Conservation (phyloP, 139 green algal genomes). For the Diplosphaera chodatii region DNA sequence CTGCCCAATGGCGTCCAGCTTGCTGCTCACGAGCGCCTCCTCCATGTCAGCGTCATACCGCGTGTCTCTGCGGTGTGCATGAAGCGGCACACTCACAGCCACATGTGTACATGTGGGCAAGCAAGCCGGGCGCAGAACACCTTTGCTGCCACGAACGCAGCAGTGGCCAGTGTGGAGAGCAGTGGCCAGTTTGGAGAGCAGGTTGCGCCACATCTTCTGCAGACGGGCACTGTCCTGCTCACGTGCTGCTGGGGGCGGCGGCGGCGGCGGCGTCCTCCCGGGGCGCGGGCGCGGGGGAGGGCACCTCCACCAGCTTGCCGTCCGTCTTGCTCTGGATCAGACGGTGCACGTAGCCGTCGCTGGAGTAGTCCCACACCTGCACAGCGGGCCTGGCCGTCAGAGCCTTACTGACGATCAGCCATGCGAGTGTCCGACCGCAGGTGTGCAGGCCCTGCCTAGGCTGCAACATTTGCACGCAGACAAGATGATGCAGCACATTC, state of each 20-base stretch:
- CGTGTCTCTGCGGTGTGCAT: background rate
- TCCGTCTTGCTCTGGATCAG: conserved; percentile 88
- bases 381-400: too few relatives aligned
- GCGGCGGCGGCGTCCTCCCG: background rate
- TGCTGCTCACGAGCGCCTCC: conserved; percentile 64
- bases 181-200: too few relatives aligned
- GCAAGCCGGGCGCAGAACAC: too few relatives aligned
- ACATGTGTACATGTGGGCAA: too few relatives aligned
- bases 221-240: background rate
- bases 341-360: conserved; percentile 93
- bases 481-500: too few relatives aligned
- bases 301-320: conserved; percentile 91
- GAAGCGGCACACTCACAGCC: too few relatives aligned
- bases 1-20: conserved; percentile 61
- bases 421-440: too few relatives aligned
- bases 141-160: too few relatives aligned
- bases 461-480: too few relatives aligned
- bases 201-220: background rate
- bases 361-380: conserved; percentile 95
- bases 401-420: too few relatives aligned
- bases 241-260: background rate
- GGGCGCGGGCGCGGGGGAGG: conserved; percentile 27
- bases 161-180: too few relatives aligned
- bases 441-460: too few relatives aligned
- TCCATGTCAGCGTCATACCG: conserved; percentile 42